These are phyloP conservation scores for Rhamnella rubrinervis DNA, from an alignment of 331 rosid species.

Conservation along the genomic window DNA sequence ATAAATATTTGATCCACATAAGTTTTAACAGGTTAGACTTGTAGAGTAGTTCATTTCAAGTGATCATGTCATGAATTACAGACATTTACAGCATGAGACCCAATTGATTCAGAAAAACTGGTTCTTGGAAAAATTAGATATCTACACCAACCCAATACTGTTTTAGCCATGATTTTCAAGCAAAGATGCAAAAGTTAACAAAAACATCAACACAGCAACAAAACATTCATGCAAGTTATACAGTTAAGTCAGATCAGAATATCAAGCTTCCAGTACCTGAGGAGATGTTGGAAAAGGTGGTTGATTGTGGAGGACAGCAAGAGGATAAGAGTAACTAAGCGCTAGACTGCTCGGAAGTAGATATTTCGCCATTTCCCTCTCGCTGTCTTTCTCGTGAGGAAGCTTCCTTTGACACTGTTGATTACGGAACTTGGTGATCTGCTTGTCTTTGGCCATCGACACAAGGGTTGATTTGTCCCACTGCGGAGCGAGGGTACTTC, in stretches of 20 bases:
- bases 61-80: background rate
- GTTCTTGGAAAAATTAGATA: background rate
- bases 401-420: slow-evolving; percentile 32
- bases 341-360: background rate
- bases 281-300: slow-evolving; percentile 27
- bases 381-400: slow-evolving; percentile 25
- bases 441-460: too few relatives aligned
- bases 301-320: slow-evolving; percentile 1
- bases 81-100: background rate
- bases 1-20: background rate
- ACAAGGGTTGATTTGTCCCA: too few relatives aligned
- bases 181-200: background rate
- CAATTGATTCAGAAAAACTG: background rate
- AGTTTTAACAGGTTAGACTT: background rate
- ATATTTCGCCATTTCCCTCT: slow-evolving; percentile 22
- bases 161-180: background rate
- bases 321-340: background rate
- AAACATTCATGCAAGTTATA: background rate
- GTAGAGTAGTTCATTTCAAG: background rate
- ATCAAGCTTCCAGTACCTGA: slow-evolving; percentile 20
- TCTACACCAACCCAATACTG: background rate
- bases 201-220: slow-evolving; percentile 6
- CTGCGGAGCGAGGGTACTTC: too few relatives aligned
- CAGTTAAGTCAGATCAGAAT: background rate
- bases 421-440: too few relatives aligned